Evolutionary conservation across 345 rosid species (phyloP).

Genomic region (Ailanthus altissimus): DNA sequence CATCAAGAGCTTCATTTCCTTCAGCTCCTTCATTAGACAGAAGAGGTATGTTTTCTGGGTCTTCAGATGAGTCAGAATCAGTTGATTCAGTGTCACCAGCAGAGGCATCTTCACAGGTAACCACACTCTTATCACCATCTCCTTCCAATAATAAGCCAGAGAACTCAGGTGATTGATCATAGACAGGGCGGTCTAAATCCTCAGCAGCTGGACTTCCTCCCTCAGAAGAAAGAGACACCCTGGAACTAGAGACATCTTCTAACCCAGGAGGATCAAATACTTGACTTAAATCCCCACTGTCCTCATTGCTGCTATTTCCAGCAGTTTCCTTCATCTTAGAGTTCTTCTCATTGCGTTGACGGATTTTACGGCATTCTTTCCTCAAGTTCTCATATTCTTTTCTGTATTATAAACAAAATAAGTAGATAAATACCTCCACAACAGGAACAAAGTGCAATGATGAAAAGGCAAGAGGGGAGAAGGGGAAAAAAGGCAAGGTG

Average conservation of each 20-base stretch:
- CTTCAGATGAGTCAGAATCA: constrained; percentile 60
- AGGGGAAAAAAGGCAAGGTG: not conserved
- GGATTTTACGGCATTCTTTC: constrained; percentile 55
- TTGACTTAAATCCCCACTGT: constrained; percentile 44
- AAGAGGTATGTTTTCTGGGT: constrained; percentile 47
- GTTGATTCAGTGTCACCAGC: constrained; percentile 55
- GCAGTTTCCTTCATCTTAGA: constrained; percentile 42
- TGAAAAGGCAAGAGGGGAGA: not conserved
- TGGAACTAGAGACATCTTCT: constrained; percentile 43
- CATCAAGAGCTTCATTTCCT: constrained; percentile 25
- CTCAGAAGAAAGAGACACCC: constrained; percentile 33
- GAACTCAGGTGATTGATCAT: constrained; percentile 17
- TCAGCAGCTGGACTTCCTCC: constrained; percentile 27
- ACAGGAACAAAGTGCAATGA: constrained; percentile 13
- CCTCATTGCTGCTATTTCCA: constrained; percentile 41
- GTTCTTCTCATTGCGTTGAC: constrained; percentile 39
- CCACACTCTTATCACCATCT: constrained; percentile 46
- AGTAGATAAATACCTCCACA: not conserved
- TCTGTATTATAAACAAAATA: constrained; percentile 42
- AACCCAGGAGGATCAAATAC: constrained; percentile 46
- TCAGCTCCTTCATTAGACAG: constrained; percentile 38
- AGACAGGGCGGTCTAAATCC: constrained; percentile 30
- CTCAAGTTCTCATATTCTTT: constrained; percentile 65
- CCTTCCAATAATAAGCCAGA: constrained; percentile 38
- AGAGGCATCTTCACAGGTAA: constrained; percentile 48